Base-by-base conservation (phyloP, 257 asterid genomes). In the Agastache rugosa region DNA sequence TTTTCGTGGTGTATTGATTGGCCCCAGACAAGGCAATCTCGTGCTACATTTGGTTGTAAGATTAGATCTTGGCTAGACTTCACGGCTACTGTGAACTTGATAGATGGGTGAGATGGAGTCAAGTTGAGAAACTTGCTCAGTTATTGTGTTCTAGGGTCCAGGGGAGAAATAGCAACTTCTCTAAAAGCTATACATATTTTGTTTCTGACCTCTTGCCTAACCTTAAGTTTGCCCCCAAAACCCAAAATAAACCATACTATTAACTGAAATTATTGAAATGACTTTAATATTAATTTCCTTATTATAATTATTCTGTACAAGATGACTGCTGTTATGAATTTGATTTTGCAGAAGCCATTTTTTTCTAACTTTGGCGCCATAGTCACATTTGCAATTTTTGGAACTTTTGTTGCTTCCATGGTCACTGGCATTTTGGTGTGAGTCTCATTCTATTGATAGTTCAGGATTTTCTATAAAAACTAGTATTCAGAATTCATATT, bases 351-450 rank as follows among this genome's bases (percentile, higher is more conserved):
- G 98, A 90, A 95, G 78, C 98, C 99, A 10, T 95, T 95, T 82
- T 95, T 95, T 85, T 92, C 99, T 31, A 95, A 95, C 84, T 95
- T 95, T 77, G 99, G 98, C 39, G 98, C 98, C 78, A 92, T 95
- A 66, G 96, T 92, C 75, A 88, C 97, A 70, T 87, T 95, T 79
- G 96, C 98, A 39, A 87, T 95, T 69, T 80, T 89, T 8, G 99
- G 99, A 71, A 95, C 99, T 50, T 90, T 95, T 78, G 69, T 92
- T 47, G 89, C 99, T 68, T 90, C 99, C 74, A 58, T 95, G 31
- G 96, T 95, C 80, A 95, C 99, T 6, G 97, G 97, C 50, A 67
- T 91, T 73, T 86, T 95, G 83, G 98, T 95, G 99, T 94, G 87
- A 92, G 98, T 89, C 67, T 64, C 64, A 69, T 81, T 71, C 71